Evolutionary conservation across 768 basidiomycete genomes (phyloP).

Genomic region (Sutorius australiensis): DNA sequence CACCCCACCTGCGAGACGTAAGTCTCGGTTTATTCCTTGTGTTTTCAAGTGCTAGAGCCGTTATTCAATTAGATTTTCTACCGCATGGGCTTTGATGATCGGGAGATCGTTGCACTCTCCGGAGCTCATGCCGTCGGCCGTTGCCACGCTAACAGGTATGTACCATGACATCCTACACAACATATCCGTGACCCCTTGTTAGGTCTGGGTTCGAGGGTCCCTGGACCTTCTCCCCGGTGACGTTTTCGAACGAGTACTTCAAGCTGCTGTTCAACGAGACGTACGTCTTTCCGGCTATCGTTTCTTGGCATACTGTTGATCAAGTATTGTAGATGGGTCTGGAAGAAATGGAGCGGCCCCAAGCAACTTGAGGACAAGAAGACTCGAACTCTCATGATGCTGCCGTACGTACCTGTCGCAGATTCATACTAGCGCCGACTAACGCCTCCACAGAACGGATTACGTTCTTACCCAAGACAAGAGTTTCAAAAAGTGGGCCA

Average conservation of each 20-base stretch:
- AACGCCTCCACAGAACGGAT: constrained; percentile 55
- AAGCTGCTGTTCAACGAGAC: constrained; percentile 84
- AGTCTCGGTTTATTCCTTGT: constrained; percentile 17
- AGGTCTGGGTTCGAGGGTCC: constrained; percentile 83
- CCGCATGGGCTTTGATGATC: constrained; percentile 90
- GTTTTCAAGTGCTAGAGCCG: background rate
- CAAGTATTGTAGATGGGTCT: constrained; percentile 59
- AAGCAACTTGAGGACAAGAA: constrained; percentile 94
- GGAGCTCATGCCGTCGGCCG: constrained; percentile 96
- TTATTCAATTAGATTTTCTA: constrained; percentile 51
- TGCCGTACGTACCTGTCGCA: constrained; percentile 58
- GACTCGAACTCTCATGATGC: constrained; percentile 90
- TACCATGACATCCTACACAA: background rate
- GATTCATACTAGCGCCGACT: background rate
- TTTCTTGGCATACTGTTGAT: background rate
- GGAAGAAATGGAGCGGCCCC: constrained; percentile 93
- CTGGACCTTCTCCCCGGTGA: constrained; percentile 94
- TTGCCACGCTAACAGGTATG: constrained; percentile 78
- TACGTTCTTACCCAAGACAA: constrained; percentile 88
- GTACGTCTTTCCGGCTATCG: constrained; percentile 32
- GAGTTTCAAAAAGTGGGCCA: constrained; percentile 83
- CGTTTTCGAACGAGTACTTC: constrained; percentile 83
- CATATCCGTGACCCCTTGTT: background rate
- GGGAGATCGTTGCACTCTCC: constrained; percentile 92
- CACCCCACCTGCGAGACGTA: constrained; percentile 79